Conservation (phyloP, 1,139 yeast genomes). For the Yamadazyma aaseri region DNA sequence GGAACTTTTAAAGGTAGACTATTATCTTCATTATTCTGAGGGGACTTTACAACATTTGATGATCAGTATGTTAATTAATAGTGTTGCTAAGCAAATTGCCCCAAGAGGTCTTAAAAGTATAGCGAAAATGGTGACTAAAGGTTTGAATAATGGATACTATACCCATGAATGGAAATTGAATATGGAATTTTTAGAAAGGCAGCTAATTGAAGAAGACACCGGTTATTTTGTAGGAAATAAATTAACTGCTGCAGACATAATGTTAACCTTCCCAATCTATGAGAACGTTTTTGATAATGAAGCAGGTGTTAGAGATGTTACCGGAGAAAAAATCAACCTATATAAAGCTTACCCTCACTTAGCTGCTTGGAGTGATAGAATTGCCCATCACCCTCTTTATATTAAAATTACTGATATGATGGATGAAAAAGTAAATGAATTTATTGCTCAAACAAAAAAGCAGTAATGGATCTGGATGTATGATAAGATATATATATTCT, state of each 20-base stretch:
- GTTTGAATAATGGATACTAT: slow-evolving; percentile 42
- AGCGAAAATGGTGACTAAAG: slow-evolving; percentile 39
- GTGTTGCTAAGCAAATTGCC: slow-evolving; percentile 35
- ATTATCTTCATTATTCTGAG: slow-evolving; percentile 55
- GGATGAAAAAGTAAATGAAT: slow-evolving; percentile 26
- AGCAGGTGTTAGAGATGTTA: slow-evolving; percentile 32
- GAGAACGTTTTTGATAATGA: slow-evolving; percentile 45
- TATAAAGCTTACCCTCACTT: slow-evolving; percentile 26
- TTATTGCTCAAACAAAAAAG: slow-evolving; percentile 7
- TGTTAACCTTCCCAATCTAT: slow-evolving; percentile 45
- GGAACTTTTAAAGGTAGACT: slow-evolving; percentile 43
- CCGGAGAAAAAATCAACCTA: slow-evolving; percentile 34
- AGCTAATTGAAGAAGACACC: slow-evolving; percentile 36
- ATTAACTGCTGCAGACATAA: slow-evolving; percentile 60
- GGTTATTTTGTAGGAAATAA: slow-evolving; percentile 56
- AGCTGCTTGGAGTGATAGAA: slow-evolving; percentile 39
- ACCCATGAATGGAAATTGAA: slow-evolving; percentile 41
- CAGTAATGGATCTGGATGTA: slow-evolving; percentile 1
- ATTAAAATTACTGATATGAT: slow-evolving; percentile 28
- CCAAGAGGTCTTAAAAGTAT: slow-evolving; percentile 49
- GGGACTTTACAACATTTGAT: slow-evolving; percentile 53
- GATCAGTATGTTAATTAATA: slow-evolving; percentile 42
- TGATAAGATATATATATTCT: no score
- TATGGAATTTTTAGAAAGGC: slow-evolving; percentile 41
- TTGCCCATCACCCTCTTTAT: slow-evolving; percentile 32